Evolutionary conservation across 2,329 filamentous ascomycete genomes (phyloP).

Genomic region (Aspergillus tamarii): DNA sequence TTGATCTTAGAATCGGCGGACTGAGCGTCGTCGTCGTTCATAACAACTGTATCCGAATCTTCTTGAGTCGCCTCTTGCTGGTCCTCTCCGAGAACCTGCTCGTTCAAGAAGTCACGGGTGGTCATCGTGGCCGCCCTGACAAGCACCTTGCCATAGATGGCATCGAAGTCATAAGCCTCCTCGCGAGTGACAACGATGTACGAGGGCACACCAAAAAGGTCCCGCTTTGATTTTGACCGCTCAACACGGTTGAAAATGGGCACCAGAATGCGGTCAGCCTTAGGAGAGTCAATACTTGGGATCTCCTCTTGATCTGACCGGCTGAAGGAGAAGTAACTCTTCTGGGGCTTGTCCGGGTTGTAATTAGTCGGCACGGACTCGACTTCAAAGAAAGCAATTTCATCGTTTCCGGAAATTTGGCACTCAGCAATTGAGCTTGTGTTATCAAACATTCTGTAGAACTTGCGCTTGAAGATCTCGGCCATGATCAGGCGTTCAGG

Average conservation of each 20-base stretch:
- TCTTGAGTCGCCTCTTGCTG: constrained; percentile 55
- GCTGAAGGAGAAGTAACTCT: constrained; percentile 36
- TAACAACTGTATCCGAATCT: constrained; percentile 71
- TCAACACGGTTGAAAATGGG: constrained; percentile 51
- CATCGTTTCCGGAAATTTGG: constrained; percentile 63
- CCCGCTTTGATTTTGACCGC: constrained; percentile 27
- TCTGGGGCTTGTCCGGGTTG: constrained; percentile 58
- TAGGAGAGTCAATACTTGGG: constrained; percentile 45
- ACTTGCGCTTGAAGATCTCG: constrained; percentile 80
- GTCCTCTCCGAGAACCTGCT: constrained; percentile 50
- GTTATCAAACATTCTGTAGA: constrained; percentile 86
- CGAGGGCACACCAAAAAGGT: constrained; percentile 47
- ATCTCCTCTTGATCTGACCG: constrained; percentile 44
- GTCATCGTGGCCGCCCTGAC: constrained; percentile 76
- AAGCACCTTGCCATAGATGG: constrained; percentile 78
- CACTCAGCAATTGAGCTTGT: constrained; percentile 69
- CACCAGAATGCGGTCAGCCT: constrained; percentile 51
- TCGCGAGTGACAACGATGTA: constrained; percentile 77
- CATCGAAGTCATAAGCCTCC: constrained; percentile 70
- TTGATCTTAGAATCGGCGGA: constrained; percentile 72
- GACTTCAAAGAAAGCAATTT: constrained; percentile 75
- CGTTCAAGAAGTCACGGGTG: constrained; percentile 66
- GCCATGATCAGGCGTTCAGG: constrained; percentile 72
- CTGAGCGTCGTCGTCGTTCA: constrained; percentile 63
- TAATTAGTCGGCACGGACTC: constrained; percentile 79